Base-by-base conservation (phyloP, 495 filamentous ascomycete genomes). In the Opeltia flavorubescens region DNA sequence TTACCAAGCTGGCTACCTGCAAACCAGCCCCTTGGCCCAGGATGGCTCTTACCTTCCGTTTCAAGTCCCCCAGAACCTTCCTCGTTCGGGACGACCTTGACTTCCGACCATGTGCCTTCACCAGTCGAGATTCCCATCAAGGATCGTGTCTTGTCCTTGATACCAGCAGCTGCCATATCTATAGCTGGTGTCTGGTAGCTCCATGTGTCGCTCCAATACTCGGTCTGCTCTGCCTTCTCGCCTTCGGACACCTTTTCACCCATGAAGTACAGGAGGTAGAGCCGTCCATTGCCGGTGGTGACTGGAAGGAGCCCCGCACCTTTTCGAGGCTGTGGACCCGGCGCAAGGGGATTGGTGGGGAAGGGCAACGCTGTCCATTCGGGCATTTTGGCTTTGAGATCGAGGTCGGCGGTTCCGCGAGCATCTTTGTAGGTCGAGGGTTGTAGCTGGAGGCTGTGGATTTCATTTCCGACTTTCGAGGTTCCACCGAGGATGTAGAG, bases 241-340 rank as follows among this genome's bases (percentile, higher is more conserved):
- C 11, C 27, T 2, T 17, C 33, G 23, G 49, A 18, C 7, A 27
- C 44, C 34, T 47, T 47, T 42, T 56, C 59, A 21, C 73, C 73
- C 25, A 76, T 62, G 53, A 75, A 59, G 56, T 72, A 76, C 0
- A 74, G 51, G 5, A 77, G 62, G 50, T 74, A 77, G 15, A 65
- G 54, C 7, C 74, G 59, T 9, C 73, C 74, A 21, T 68, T 59
- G 11, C 72, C 70, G 0, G 70, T 74, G 1, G 52, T 60, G n/a
- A 76, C 43, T 0, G 70, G 67, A 3, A 72, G 50, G 2, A 76
- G 44, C 11, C 61, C 70, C 1, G 60, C 70, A 12, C 63, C 66
- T 2, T 47, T 53, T 13, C 72, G 59, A 4, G 69, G 64, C 7
- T 48, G 56, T 3, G 72, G 74, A 0, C 69, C 69, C 1, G 67